These are phyloP conservation scores for Candida sonorensis DNA, from an alignment of 805 yeast species.

Conservation along the genomic window DNA sequence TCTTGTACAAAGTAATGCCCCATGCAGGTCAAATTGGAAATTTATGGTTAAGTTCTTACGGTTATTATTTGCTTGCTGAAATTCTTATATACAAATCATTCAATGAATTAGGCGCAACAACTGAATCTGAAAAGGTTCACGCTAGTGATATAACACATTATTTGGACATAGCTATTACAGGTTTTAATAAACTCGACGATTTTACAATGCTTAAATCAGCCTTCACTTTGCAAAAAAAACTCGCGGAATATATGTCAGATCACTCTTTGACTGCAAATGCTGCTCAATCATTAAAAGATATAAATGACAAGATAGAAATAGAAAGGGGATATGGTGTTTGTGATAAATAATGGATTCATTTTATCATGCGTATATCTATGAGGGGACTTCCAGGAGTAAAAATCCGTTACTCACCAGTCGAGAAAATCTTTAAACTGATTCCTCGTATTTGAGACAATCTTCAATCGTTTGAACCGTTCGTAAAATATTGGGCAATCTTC, in stretches of 20 bases:
- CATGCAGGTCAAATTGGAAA: conserved; percentile 34
- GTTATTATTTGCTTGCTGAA: conserved; percentile 28
- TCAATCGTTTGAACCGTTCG: conserved; percentile 38
- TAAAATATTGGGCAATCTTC: conserved; percentile 62
- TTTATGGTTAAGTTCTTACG: conserved; percentile 32
- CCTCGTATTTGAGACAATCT: conserved; percentile 14
- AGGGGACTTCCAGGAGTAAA: too few relatives aligned
- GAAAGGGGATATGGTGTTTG: conserved; percentile 17
- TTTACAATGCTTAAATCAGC: conserved; percentile 33
- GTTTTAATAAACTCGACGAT: conserved; percentile 34
- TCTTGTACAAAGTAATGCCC: conserved; percentile 40
- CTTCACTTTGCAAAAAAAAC: conserved; percentile 31
- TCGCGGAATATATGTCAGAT: conserved; percentile 29
- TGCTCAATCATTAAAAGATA: conserved; percentile 20
- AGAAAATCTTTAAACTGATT: conserved; percentile 10
- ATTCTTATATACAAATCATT: conserved; percentile 14
- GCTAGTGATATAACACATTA: conserved; percentile 30
- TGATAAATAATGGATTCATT: too few relatives aligned
- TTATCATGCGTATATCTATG: too few relatives aligned
- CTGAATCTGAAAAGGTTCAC: conserved; percentile 1
- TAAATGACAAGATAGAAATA: conserved; percentile 24
- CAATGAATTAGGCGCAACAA: background rate
- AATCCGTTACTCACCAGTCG: conserved; percentile 19
- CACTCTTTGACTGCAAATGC: conserved; percentile 29
- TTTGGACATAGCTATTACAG: conserved; percentile 37